Evolutionary conservation across 2,329 filamentous ascomycete genomes (phyloP), one percentile per base, ranked within the genome.

Genomic region (Mycosphaerella sp.): DNA sequence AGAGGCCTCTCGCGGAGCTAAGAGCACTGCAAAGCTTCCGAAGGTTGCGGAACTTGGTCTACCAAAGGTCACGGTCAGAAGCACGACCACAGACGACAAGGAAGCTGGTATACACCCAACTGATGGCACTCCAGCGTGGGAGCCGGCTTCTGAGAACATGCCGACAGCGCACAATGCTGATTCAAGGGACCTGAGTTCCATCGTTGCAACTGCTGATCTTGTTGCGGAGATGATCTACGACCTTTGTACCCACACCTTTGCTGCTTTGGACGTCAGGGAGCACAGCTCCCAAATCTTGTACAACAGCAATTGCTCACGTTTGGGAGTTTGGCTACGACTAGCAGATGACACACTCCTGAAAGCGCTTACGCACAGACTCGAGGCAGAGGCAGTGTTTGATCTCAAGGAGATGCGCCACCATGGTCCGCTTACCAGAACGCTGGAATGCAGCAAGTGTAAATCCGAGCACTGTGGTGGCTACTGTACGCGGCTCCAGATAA

Each of bases 281-380:
- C 29, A 51, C 14, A n/a, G 41, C 31, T 45, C 51, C 8, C 26
- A 48, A n/a, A 42, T 39, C 5, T 26, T 51, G 40, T 51, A 41
- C 17, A 39, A 26, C 9, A 51, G 39, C n/a, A 39, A 34, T 29
- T 51, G 48, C 31, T 21, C 42, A 14, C 41, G 23, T 5, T 7
- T 45, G 8, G 48, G 48, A 23, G 8, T 23, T 21, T 51, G 48
- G 48, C 14, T 51, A 10, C 48, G 41, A 31, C 41, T 51, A 3
- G 41, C 41, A 12, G 63, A 66, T 51, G 49, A 56, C 8, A 53
- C 45, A 6, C 53, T 65, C 12, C 38, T 52, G 2, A n/a, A 56
- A 6, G 57, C 51, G 6, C 45, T 63, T 4, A 51, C 53, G 31
- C 41, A 39, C 12, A 52, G 34, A 40, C 40, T 55, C 12, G 53